phyloP scores from a whole-genome alignment of 345 rosid species.

The Aegle marmelos region DNA sequence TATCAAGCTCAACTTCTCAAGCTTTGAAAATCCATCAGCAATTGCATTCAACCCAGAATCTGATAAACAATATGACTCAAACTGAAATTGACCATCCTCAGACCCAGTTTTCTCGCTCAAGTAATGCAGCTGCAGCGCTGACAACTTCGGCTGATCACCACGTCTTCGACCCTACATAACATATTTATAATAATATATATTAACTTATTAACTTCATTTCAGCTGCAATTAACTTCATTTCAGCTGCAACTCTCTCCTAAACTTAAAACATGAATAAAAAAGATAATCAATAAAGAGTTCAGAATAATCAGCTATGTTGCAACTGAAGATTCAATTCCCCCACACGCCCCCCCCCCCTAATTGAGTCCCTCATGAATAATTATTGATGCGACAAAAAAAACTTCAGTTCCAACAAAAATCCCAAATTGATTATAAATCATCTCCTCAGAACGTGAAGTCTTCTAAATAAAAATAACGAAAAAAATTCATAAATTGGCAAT shows the following conservation, averaged over 20 bases:
- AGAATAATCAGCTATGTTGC: neutral
- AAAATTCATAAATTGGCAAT: neutral
- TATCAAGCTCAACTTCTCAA: constrained; percentile 73
- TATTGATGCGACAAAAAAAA: neutral
- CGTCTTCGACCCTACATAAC: constrained; percentile 52
- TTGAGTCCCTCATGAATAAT: neutral
- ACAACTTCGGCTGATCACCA: constrained; percentile 15
- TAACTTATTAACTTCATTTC: neutral
- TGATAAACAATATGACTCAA: constrained; percentile 52
- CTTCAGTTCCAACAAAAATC: neutral
- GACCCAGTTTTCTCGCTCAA: constrained; percentile 25
- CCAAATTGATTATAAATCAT: neutral
- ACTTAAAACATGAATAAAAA: neutral
- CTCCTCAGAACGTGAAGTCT: neutral
- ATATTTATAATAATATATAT: neutral
- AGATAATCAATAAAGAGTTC: neutral
- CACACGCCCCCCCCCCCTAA: neutral
- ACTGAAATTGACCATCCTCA: constrained; percentile 26
- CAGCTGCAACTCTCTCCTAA: neutral
- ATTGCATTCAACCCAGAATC: constrained; percentile 67
- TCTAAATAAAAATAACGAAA: neutral
- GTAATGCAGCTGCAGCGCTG: constrained; percentile 30
- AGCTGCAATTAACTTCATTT: neutral
- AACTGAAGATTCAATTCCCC: neutral
- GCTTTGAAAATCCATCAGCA: constrained; percentile 61